phyloP scores from a whole-genome alignment of 164 flowering plant species.

The Chimonanthus praecox region DNA sequence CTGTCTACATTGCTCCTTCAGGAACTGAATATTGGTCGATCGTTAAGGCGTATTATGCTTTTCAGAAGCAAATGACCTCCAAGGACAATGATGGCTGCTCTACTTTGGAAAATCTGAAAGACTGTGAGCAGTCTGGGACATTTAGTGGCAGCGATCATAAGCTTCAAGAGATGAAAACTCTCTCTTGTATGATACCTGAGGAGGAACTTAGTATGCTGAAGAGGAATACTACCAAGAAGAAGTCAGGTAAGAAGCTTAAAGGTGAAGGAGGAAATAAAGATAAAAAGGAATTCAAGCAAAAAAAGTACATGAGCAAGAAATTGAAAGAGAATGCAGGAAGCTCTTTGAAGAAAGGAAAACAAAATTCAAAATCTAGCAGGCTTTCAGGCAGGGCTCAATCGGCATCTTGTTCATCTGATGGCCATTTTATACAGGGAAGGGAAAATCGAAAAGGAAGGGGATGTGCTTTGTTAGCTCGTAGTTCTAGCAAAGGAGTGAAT shows the following conservation, averaged over 20 bases:
- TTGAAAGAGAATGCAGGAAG: constrained; percentile 20
- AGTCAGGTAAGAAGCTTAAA: constrained; percentile 17
- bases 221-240: constrained; percentile 51
- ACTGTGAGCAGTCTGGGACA: neutral
- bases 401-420: constrained; percentile 20
- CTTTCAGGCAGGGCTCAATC: constrained; percentile 17
- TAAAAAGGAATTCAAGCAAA: constrained; percentile 18
- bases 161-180: constrained; percentile 23
- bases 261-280: constrained; percentile 20
- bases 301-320: constrained; percentile 10
- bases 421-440: constrained; percentile 40
- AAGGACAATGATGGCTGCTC: constrained; percentile 26
- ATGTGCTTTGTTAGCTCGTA: constrained; percentile 72
- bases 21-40: constrained; percentile 75
- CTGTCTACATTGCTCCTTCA: constrained; percentile 58
- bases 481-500: constrained; percentile 41
- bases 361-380: constrained; percentile 3
- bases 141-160: constrained; percentile 15
- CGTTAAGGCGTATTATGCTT: constrained; percentile 53
- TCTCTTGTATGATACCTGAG: constrained; percentile 51
- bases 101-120: neutral
- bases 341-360: constrained; percentile 8
- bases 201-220: constrained; percentile 64
- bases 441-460: constrained; percentile 57
- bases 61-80: constrained; percentile 30